Evolutionary conservation across 2,329 filamentous ascomycete genomes (phyloP), one percentile per base, ranked within the genome.

Genomic region (Aphanocladium album): DNA sequence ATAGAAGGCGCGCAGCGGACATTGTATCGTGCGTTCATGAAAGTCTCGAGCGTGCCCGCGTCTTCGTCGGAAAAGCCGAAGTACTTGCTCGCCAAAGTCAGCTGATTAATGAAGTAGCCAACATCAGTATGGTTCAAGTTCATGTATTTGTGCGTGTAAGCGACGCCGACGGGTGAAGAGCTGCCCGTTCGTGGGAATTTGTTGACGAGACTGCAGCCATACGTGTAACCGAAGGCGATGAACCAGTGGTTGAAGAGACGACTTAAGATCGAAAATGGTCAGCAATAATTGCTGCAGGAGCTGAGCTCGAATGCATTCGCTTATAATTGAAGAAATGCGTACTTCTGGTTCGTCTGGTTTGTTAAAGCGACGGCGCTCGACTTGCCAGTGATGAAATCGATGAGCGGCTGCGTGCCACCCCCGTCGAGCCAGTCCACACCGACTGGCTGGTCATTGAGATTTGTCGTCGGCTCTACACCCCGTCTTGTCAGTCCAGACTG

Each of bases 81-180:
- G 33, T 67, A 64, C 21, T 60, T 61, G 49, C 64, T 66, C 16
- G 70, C 61, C 9, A 60, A 23, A 1, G 66, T 67, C 37, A 72
- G 64, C 55, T 72, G 69, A 17, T 69, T 58, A 54, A 72, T 70
- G 60, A 72, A 71, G 53, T 72, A 67, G 16, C 68, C 70, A 5
- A 71, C 60, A 17, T 72, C 65, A 1, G 66, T 69, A n/a, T 67
- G 60, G 56, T 72, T 69, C 25, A 72, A 61, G 51, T 70, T 63
- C 70, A 72, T 72, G 60, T 64, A 72, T 52, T 72, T 71, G 64
- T 72, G 70, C 11, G 70, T 69, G 59, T 71, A 72, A n/a, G 70
- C 67, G 25, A 52, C 17, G 65, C 66, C 53, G 57, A 66, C 21
- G 65, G 62, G 25, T 58, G 54, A 5, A 60, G 63, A 21, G 33